Percentiles rank a stretch among this genome's conserved stretches.
Evolutionary conservation across 2,329 filamentous ascomycete species (phyloP).

Genomic region (Phialocephala sp.): DNA sequence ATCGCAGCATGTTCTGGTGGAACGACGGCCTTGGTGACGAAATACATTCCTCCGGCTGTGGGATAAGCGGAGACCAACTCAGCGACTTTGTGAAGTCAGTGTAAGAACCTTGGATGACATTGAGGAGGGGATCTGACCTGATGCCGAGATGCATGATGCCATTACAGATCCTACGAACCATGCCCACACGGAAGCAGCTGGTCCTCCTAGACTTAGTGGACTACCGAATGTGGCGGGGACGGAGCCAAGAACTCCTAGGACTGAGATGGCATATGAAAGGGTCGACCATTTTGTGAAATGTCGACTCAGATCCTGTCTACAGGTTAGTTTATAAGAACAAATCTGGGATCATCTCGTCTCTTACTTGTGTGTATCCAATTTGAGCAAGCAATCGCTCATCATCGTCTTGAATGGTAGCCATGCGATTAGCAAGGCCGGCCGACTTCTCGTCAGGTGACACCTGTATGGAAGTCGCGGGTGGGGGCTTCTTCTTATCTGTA

Average conservation of each 20-base stretch:
- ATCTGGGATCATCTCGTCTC: conserved; percentile 14
- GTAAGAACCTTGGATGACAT: too few species aligned
- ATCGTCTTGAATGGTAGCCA: conserved; percentile 60
- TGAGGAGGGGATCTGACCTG: conserved; percentile 45
- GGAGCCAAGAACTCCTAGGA: conserved; percentile 68
- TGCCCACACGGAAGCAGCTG: conserved; percentile 68
- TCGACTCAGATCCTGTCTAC: conserved; percentile 59
- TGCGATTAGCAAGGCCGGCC: conserved; percentile 28
- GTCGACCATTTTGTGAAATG: conserved; percentile 72
- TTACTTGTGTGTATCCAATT: conserved; percentile 67
- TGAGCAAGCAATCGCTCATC: conserved; percentile 64
- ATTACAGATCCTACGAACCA: conserved; percentile 69
- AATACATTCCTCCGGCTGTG: conserved; percentile 72
- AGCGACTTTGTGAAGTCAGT: conserved; percentile 20
- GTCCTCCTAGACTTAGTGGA: conserved; percentile 63
- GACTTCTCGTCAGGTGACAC: conserved; percentile 1
- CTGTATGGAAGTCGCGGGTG: not conserved
- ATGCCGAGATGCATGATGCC: conserved; percentile 68
- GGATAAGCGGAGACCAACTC: conserved; percentile 50
- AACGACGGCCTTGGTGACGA: conserved; percentile 69
- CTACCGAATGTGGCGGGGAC: conserved; percentile 67
- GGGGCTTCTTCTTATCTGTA: conserved; percentile 20
- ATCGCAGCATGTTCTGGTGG: conserved; percentile 64
- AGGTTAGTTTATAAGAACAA: not conserved
- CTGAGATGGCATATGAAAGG: conserved; percentile 69